Evolutionary conservation across 345 rosid species (phyloP), one percentile per base, ranked within the genome.

Genomic region (Odontarrhena argentea): DNA sequence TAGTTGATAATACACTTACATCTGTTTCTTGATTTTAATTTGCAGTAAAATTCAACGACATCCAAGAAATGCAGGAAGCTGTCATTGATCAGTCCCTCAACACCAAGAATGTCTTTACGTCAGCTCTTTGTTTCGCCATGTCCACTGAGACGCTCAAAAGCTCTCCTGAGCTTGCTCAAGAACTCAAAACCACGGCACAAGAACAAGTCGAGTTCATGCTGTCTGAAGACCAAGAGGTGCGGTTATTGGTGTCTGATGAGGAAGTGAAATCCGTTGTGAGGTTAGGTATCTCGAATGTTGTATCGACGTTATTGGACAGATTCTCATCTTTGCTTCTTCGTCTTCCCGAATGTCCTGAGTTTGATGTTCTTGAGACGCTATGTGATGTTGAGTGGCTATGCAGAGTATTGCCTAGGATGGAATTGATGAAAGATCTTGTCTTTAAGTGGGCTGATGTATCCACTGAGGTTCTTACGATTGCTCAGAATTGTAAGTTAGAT

Each of bases 201-300:
- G 95, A 94, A 67, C 96, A 94, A 67, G 89, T 91, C 8, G 97
- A 94, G 8, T 85, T 83, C 80, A 88, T 94, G 99, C 69, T 94
- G 22, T 81, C 92, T 2, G 82, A 75, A 67, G 92, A 94, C 58
- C 77, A 80, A 24, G 87, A 94, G 44, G 78, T 70, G 7, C 78
- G 83, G 34, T 70, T 84, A 63, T 73, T 90, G n/a, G 80, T 70
- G 7, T 62, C 83, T 9, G 85, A 85, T 32, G 88, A 84, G 32
- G 96, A 91, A 65, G 89, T 94, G 14, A 86, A 82, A 70, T 82
- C 89, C 3, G 85, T 74, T 3, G 82, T 82, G 7, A 80, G 69
- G 74, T 43, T 44, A 51, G 92, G 97, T 25, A 84, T 91, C 30
- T 76, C 80, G 0, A 57, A 81, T 32, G 66, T 82, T n/a, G 76